A percentile compares a stretch with the other conserved stretches of the same genome.
Evolutionary conservation across 2,329 filamentous ascomycete genomes (phyloP).

Genomic region (Neopestalotiopsis sp.): DNA sequence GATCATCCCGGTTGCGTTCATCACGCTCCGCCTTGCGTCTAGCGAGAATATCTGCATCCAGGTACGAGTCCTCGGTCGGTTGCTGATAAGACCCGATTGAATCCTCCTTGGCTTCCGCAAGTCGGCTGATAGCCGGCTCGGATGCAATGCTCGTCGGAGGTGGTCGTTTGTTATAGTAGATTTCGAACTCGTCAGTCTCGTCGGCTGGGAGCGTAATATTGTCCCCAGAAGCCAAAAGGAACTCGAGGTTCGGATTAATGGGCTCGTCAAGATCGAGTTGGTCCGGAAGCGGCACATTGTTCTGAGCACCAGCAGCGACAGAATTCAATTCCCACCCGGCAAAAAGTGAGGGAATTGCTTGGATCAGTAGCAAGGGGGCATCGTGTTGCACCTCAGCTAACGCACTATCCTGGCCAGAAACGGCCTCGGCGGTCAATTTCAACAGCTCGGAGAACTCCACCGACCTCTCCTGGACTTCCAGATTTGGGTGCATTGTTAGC

Average conservation of each 20-base stretch:
- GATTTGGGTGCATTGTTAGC: slow-evolving; percentile 78
- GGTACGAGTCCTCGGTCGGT: slow-evolving; percentile 66
- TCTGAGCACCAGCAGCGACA: slow-evolving; percentile 81
- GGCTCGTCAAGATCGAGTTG: slow-evolving; percentile 80
- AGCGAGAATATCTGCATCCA: slow-evolving; percentile 76
- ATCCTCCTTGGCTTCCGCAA: slow-evolving; percentile 54
- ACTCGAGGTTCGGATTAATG: slow-evolving; percentile 77
- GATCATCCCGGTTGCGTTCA: slow-evolving; percentile 89
- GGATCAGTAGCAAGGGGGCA: slow-evolving; percentile 82
- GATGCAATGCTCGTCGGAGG: slow-evolving; percentile 58
- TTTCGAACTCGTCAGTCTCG: slow-evolving; percentile 70
- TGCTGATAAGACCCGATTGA: slow-evolving; percentile 63
- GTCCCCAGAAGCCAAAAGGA: slow-evolving; percentile 68
- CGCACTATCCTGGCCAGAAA: slow-evolving; percentile 67
- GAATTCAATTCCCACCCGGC: slow-evolving; percentile 89
- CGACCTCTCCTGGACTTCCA: slow-evolving; percentile 94
- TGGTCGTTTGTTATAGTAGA: slow-evolving; percentile 66
- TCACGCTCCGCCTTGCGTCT: slow-evolving; percentile 76
- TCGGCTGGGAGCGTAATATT: slow-evolving; percentile 53
- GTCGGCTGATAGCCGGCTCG: slow-evolving; percentile 60
- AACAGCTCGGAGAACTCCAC: slow-evolving; percentile 92
- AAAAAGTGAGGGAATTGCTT: slow-evolving; percentile 89
- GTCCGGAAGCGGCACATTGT: slow-evolving; percentile 80
- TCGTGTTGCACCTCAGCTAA: slow-evolving; percentile 63
- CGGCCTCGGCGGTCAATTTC: slow-evolving; percentile 84